Conservation (phyloP, 495 filamentous ascomycete species). For the Xylaria acuta region DNA sequence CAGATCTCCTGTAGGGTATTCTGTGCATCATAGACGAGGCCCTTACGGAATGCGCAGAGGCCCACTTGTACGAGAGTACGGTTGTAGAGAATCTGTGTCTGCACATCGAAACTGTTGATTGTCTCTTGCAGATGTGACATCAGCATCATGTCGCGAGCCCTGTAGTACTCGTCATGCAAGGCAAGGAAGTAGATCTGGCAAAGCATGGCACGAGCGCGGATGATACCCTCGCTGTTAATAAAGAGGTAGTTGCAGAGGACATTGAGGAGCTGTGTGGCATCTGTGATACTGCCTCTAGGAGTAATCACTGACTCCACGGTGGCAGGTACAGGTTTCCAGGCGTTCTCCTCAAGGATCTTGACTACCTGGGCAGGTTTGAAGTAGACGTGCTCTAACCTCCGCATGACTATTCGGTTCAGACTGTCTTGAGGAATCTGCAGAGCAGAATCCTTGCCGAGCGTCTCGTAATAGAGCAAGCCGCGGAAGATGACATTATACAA, state of each 20-base stretch:
- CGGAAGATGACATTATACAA: conserved; percentile 92
- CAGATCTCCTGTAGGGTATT: conserved; percentile 97
- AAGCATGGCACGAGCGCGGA: conserved; percentile 94
- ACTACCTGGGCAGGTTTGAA: conserved; percentile 98
- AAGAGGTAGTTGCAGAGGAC: conserved; percentile 94
- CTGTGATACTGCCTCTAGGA: conserved; percentile 65
- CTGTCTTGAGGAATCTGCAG: conserved; percentile 79
- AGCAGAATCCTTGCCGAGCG: conserved; percentile 70
- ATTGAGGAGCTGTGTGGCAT: conserved; percentile 78
- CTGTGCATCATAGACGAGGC: conserved; percentile 96
- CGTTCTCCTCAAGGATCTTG: conserved; percentile 86
- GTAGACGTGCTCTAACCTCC: conserved; percentile 94
- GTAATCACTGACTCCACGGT: conserved; percentile 80
- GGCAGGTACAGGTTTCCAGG: conserved; percentile 82
- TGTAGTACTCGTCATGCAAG: conserved; percentile 96
- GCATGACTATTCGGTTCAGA: conserved; percentile 89
- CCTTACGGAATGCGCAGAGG: conserved; percentile 96
- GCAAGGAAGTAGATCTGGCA: conserved; percentile 99
- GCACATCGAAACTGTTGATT: conserved; percentile 92
- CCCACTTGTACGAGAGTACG: conserved; percentile 96
- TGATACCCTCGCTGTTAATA: conserved; percentile 89
- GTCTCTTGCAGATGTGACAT: conserved; percentile 99
- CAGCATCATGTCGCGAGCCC: conserved; percentile 96
- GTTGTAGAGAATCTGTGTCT: conserved; percentile 98
- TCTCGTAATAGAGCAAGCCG: conserved; percentile 85